Evolutionary conservation across 805 yeast species (phyloP).

Genomic region (Metschnikowia reukaufii): DNA sequence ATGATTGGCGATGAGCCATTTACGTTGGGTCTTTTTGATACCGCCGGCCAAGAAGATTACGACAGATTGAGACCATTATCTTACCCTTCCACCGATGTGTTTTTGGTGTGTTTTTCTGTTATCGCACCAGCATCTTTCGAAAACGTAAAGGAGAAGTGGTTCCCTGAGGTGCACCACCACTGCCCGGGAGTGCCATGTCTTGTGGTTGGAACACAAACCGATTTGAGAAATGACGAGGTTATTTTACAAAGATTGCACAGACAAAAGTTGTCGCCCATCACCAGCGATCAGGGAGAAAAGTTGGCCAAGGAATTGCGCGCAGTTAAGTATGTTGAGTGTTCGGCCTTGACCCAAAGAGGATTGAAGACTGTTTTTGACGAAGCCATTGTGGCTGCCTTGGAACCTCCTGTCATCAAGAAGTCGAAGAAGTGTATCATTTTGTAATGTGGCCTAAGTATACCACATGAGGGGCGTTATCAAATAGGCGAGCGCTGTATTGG

Average conservation of each 20-base stretch:
- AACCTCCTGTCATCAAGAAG: conserved; percentile 87
- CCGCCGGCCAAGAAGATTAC: conserved; percentile 99
- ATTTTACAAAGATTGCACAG: conserved; percentile 86
- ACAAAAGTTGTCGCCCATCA: conserved; percentile 84
- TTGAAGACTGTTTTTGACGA: conserved; percentile 97
- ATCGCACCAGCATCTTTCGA: conserved; percentile 97
- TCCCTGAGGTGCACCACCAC: conserved; percentile 94
- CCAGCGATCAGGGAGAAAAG: conserved; percentile 85
- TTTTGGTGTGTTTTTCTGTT: conserved; percentile 92
- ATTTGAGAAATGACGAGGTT: conserved; percentile 89
- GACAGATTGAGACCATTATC: conserved; percentile 95
- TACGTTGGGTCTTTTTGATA: conserved; percentile 94
- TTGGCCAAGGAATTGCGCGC: conserved; percentile 93
- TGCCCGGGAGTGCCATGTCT: conserved; percentile 98
- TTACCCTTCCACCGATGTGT: conserved; percentile 96
- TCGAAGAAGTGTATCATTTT: conserved; percentile 84
- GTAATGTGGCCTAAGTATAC: conserved; percentile 30
- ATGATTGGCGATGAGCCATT: conserved; percentile 98
- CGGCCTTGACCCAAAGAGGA: conserved; percentile 96
- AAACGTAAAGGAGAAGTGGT: conserved; percentile 97
- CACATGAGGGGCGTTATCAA: neutral
- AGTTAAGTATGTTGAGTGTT: conserved; percentile 95
- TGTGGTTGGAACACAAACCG: conserved; percentile 96
- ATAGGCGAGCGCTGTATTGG: neutral
- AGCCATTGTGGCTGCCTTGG: conserved; percentile 97